A percentile compares a stretch with the other conserved stretches of the same genome.
Evolutionary conservation across 1,139 yeast species (phyloP).

Genomic region (Yamadazyma triangularis): DNA sequence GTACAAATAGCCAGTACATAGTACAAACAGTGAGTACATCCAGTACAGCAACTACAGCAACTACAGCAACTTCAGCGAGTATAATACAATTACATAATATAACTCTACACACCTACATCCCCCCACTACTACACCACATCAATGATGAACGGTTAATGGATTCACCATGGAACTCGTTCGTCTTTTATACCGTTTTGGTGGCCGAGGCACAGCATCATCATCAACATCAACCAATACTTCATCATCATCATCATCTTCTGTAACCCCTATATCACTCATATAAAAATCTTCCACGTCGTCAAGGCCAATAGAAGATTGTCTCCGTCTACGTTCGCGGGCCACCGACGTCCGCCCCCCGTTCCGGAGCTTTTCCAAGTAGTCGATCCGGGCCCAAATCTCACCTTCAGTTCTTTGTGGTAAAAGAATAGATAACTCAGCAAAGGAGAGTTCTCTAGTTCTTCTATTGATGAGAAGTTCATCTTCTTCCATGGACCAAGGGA

Average conservation of each 20-base stretch:
- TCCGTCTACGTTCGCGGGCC: conserved; percentile 29
- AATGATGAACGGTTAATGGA: conserved; percentile 28
- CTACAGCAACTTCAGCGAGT: too few species aligned
- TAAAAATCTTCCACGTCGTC: conserved; percentile 47
- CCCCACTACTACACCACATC: too few species aligned
- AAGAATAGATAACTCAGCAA: conserved; percentile 70
- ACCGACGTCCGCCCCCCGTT: conserved; percentile 38
- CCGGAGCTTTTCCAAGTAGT: conserved; percentile 45
- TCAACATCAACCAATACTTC: conserved; percentile 39
- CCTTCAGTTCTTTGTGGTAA: conserved; percentile 69
- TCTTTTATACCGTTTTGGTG: conserved; percentile 23
- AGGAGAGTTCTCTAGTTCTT: conserved; percentile 54
- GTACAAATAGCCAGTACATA: too few species aligned
- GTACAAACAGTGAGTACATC: too few species aligned
- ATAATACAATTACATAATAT: too few species aligned
- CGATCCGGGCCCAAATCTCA: conserved; percentile 66
- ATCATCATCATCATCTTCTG: conserved; percentile 31
- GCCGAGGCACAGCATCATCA: conserved; percentile 29
- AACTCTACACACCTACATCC: too few species aligned
- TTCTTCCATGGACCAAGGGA: conserved; percentile 64
- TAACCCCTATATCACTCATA: conserved; percentile 36
- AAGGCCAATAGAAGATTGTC: conserved; percentile 40
- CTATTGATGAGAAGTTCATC: conserved; percentile 63
- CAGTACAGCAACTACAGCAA: too few species aligned
- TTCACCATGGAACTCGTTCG: conserved; percentile 44